Evolutionary conservation across 1,139 yeast genomes (phyloP), one percentile per base, ranked within the genome.

Genomic region (Chernovozyma aurita): DNA sequence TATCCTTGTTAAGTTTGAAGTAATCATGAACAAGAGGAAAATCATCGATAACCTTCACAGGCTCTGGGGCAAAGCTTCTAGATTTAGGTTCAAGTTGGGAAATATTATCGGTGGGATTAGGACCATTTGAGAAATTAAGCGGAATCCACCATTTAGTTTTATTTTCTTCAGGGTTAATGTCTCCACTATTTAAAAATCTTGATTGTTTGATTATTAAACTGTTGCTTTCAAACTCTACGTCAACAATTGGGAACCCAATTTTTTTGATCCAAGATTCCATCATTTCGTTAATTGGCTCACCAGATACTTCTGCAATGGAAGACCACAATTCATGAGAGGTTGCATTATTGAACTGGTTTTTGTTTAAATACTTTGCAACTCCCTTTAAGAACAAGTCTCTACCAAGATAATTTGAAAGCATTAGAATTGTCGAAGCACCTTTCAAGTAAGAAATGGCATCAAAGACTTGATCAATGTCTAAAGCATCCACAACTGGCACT

Each of bases 231-330:
- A 63, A 59, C 51, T 74, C 80, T 22, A 85, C 92, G 36, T 78
- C 67, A 33, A 87, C 65, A 14, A 86, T 72, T n/a, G 96, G 96
- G 65, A 72, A 86, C 4, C 96, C 96, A 42, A 85, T 80, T 55
- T 80, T 77, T 46, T 78, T 75, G 39, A 92, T 85, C 96, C 96
- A 87, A 36, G 76, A 68, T 46, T 78, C 75, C 95, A 87, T 86
- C 48, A 82, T 78, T 41, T 65, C 57, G 44, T 72, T 73, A 37
- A 87, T 84, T 41, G 87, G 86, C 54, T 81, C 75, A 30, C 90
- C 90, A 21, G 86, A 75, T 18, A 78, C 90, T 38, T 78, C 81
- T 28, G 82, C 65, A 37, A 86, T 66, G 14, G 94, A 81, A 38
- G 67, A 70, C 95, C 95, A 87, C 52, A 87, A 72, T 54, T 86